Evolutionary conservation across 2,329 filamentous ascomycete species (phyloP), one percentile per base, ranked within the genome.

Genomic region (Plenodomus biglobosus): DNA sequence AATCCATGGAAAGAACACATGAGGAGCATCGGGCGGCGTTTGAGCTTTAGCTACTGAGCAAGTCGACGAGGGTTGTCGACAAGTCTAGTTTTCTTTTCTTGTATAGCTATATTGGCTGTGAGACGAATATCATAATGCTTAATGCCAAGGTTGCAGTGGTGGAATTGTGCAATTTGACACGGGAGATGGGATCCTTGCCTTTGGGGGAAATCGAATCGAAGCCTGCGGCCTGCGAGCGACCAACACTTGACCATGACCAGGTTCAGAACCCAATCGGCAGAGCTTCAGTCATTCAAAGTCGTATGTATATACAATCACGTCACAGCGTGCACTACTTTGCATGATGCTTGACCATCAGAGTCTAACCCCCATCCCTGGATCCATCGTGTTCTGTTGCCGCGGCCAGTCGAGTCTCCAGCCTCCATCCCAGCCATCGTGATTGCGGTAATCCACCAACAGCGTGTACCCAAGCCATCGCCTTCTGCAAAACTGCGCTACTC

Each of bases 381-480:
- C 21, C 15, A 16, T 41, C 22, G 17, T 37, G 32, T 38, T n/a
- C n/a, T 13, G 35, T 38, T 42, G 32, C 34, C 39, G 39, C 44
- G 39, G 39, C 44, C 44, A 42, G 37, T 17, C 44, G 27, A n/a
- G 11, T 41, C 22, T 41, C 35, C 35, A 37, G 35, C 35, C 35
- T 37, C 35, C 35, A 20, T 11, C 35, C 35, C 35, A 37, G 35
- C 35, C 35, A 37, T 37, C 35, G 35, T 37, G 35, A 37, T 37
- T 37, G 35, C 35, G 35, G 35, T 11, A 11, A 3, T 15, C 4
- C 8, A 18, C 35, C 16, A 18, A 18, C 35, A 37, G 16, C 5
- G 18, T 20, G 16, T 37, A 17, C 3, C 8, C 27, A 37, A 37
- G 18, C 35, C 35, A 37, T 3, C 35, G 27, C 13, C 27, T 32